Conservation (phyloP, 352 stramenopile species). For the Peronospora farinosa region DNA sequence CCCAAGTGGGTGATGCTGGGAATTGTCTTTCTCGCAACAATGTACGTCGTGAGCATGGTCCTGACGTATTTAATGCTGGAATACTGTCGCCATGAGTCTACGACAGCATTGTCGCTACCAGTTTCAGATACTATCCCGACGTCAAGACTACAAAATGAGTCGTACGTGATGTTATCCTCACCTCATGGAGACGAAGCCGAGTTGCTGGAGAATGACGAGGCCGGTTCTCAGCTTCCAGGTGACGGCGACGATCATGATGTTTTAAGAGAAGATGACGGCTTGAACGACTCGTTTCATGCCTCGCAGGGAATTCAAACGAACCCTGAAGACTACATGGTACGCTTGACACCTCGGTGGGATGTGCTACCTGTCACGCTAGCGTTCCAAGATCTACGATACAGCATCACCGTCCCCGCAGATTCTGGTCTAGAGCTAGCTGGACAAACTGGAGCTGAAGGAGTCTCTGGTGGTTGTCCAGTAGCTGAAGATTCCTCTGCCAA, state of each 20-base stretch:
- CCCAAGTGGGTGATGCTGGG: constrained; percentile 32
- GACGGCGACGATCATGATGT: constrained; percentile 12
- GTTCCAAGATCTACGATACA: constrained; percentile 42
- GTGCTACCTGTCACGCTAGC: constrained; percentile 36
- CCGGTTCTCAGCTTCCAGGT: constrained; percentile 5
- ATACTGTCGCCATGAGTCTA: constrained; percentile 27
- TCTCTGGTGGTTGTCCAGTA: constrained; percentile 18
- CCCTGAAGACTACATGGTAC: constrained; percentile 17
- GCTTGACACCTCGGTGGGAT: constrained; percentile 23
- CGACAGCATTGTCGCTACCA: not conserved
- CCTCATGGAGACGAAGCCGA: constrained; percentile 21
- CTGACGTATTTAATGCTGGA: constrained; percentile 39
- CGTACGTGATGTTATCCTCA: constrained; percentile 32
- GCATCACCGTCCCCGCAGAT: constrained; percentile 20
- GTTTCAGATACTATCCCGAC: constrained; percentile 5
- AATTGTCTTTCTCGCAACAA: constrained; percentile 26
- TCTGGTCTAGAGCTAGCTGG: constrained; percentile 9
- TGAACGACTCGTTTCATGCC: constrained; percentile 17
- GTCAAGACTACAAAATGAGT: constrained; percentile 25
- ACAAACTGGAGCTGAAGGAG: constrained; percentile 18
- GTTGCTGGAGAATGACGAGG: constrained; percentile 25
- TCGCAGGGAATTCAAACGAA: constrained; percentile 19
- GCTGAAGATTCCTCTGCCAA: constrained; percentile 38
- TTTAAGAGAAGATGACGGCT: constrained; percentile 4
- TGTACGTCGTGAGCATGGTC: constrained; percentile 26